Percentiles rank a stretch among this genome's conserved stretches.
Conservation (phyloP, 2,329 filamentous ascomycete species). For the Hypoxylon sp. region DNA sequence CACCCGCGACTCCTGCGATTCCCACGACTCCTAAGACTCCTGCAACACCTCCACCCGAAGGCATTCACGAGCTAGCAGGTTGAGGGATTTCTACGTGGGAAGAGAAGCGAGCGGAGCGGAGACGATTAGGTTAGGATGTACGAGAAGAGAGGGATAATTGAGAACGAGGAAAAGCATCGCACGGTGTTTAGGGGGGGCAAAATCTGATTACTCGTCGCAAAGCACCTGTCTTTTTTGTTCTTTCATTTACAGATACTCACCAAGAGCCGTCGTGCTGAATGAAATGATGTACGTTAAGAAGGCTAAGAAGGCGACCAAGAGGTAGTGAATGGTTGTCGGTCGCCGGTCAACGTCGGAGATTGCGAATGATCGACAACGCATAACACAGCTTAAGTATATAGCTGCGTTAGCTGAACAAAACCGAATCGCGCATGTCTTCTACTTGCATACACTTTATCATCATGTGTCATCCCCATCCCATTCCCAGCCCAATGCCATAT, state of each 20-base stretch:
- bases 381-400: conserved; percentile 25
- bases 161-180: background rate
- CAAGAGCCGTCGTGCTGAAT: background rate
- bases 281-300: conserved; percentile 1
- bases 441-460: background rate
- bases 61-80: conserved; percentile 15
- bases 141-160: background rate
- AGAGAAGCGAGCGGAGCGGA: background rate
- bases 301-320: background rate
- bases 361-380: conserved; percentile 3
- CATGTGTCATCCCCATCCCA: conserved; percentile 6
- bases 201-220: background rate
- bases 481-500: background rate
- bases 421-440: background rate
- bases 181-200: conserved; percentile 9
- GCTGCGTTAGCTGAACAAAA: conserved; percentile 6
- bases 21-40: background rate
- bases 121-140: background rate
- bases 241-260: conserved; percentile 8
- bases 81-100: background rate
- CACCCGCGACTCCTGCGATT: background rate
- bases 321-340: background rate
- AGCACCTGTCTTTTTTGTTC: background rate
- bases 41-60: no score
- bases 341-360: conserved; percentile 1